Percentiles rank a stretch among this genome's conserved stretches.
phyloP scores from a whole-genome alignment of 2,329 filamentous ascomycete genomes.

The Colletotrichum trifolii region DNA sequence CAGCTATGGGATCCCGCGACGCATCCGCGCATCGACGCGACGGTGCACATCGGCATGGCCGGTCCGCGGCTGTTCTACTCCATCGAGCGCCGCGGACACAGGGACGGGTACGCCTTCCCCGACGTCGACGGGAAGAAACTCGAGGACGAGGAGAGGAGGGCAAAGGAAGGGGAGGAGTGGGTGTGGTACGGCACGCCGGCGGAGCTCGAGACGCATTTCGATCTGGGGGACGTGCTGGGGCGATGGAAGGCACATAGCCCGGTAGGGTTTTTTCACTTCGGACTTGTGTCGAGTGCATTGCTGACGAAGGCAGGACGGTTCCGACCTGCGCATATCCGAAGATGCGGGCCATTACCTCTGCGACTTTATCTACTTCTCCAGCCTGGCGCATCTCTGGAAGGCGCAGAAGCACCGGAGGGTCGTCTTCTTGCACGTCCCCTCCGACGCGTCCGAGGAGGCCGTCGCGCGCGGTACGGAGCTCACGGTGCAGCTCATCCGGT shows the following conservation, averaged over 20 bases:
- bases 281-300: constrained; percentile 9
- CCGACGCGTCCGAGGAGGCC: constrained; percentile 61
- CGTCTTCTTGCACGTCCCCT: constrained; percentile 79
- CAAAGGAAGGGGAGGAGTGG: constrained; percentile 55
- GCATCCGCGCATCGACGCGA: constrained; percentile 66
- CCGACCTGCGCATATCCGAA: constrained; percentile 69
- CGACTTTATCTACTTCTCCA: constrained; percentile 82
- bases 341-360: constrained; percentile 81
- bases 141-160: constrained; percentile 58
- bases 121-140: constrained; percentile 76
- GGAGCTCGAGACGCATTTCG: constrained; percentile 67
- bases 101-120: constrained; percentile 75
- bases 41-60: constrained; percentile 86
- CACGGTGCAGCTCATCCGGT: constrained; percentile 64
- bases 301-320: constrained; percentile 46
- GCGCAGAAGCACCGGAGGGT: constrained; percentile 61
- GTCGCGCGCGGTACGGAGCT: constrained; percentile 63
- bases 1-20: constrained; percentile 64
- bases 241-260: constrained; percentile 65
- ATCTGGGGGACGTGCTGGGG: constrained; percentile 65
- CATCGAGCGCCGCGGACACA: constrained; percentile 76
- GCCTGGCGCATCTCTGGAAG: constrained; percentile 67
- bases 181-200: constrained; percentile 65
- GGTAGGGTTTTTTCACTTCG: constrained; percentile 50
- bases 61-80: constrained; percentile 71